These are phyloP conservation scores for Bothriochloa decipiens DNA, from an alignment of 176 grass and related monocot genomes.

Conservation along the genomic window DNA sequence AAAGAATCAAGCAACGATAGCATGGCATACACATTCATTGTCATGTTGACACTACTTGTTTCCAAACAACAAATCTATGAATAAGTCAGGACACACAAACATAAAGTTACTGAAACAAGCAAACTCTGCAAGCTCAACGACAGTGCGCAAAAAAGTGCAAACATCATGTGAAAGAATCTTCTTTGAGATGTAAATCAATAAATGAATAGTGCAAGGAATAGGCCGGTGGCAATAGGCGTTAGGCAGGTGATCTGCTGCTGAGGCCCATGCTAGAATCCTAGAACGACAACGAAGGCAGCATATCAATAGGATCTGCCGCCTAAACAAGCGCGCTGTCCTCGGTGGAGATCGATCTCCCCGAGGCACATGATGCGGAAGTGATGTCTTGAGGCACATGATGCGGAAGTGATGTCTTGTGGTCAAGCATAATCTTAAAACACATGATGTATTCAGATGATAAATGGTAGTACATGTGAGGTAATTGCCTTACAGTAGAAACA, in stretches of 20 bases:
- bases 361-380: neutral
- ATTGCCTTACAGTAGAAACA: neutral
- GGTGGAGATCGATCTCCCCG: neutral
- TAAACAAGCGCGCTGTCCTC: neutral
- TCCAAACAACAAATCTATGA: neutral
- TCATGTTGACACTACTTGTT: neutral
- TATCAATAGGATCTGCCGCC: neutral
- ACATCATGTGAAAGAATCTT: slow-evolving; percentile 31
- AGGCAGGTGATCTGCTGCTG: neutral
- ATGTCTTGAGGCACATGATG: neutral
- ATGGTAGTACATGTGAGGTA: neutral
- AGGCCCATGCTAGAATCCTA: neutral
- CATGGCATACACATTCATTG: slow-evolving; percentile 8
- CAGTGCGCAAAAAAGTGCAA: neutral
- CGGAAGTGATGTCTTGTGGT: neutral
- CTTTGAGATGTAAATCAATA: neutral
- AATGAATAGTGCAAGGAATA: neutral
- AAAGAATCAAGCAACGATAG: slow-evolving; percentile 24
- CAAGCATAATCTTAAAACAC: neutral
- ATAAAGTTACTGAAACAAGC: slow-evolving; percentile 11
- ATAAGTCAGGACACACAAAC: slow-evolving; percentile 2
- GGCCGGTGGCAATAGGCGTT: neutral
- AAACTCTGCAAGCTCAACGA: neutral
- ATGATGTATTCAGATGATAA: slow-evolving; percentile 23
- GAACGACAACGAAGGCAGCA: neutral